Percentiles rank a stretch among this genome's conserved stretches.
phyloP scores from a whole-genome alignment of 1,284 basidiomycete species.

The Butyriboletus appendiculatus region DNA sequence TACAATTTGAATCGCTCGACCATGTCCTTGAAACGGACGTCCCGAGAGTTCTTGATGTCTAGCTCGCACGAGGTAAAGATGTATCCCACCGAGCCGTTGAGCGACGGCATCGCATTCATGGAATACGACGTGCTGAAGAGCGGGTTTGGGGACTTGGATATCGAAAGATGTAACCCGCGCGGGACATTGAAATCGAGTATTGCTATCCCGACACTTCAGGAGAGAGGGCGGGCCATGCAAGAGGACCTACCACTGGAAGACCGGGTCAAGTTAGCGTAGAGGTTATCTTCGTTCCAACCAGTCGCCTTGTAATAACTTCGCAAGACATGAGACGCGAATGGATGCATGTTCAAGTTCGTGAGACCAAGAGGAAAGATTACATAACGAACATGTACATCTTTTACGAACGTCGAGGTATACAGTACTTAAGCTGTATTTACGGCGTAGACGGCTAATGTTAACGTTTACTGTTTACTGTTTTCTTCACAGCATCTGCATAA shows the following conservation, averaged over 20 bases:
- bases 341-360: conserved; percentile 55
- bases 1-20: conserved; percentile 84
- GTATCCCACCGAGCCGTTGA: conserved; percentile 93
- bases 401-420: too few species aligned
- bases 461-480: too few species aligned
- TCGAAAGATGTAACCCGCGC: conserved; percentile 73
- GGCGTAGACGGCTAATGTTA: too few species aligned
- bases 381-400: conserved; percentile 5
- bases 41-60: conserved; percentile 67
- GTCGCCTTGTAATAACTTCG: conserved; percentile 88
- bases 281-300: conserved; percentile 96
- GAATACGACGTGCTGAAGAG: conserved; percentile 91
- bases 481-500: conserved; percentile 32
- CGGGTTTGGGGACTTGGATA: conserved; percentile 89
- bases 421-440: too few species aligned
- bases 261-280: conserved; percentile 88
- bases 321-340: conserved; percentile 86
- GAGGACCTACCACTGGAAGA: conserved; percentile 75
- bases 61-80: conserved; percentile 88
- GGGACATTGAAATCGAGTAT: conserved; percentile 87
- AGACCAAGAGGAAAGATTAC: conserved; percentile 8
- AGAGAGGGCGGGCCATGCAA: background rate
- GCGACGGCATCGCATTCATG: conserved; percentile 87
- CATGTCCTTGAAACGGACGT: conserved; percentile 86
- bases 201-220: conserved; percentile 45